Conservation (phyloP, 2,329 filamentous ascomycete genomes). For the Aspergillus tamarii region DNA sequence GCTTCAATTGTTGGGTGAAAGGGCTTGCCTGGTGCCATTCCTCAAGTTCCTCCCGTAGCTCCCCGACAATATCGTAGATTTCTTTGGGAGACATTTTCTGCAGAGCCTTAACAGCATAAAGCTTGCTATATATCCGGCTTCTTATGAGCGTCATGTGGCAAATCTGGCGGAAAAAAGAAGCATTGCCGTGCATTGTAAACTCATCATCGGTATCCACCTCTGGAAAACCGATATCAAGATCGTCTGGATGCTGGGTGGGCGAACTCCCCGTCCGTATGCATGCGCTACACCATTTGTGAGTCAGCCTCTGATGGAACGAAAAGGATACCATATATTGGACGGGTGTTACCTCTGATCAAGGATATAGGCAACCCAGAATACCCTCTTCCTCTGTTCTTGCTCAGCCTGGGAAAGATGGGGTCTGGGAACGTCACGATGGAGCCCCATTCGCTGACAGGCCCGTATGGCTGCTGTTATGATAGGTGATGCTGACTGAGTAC, state of each 20-base stretch:
- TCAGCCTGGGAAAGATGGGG: constrained; percentile 89
- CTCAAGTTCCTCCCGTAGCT: constrained; percentile 81
- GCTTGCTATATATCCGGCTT: constrained; percentile 82
- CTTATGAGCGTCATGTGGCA: constrained; percentile 87
- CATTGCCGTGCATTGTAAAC: constrained; percentile 77
- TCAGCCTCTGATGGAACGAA: neutral
- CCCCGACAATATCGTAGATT: constrained; percentile 84
- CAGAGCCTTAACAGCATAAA: constrained; percentile 86
- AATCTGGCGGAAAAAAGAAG: constrained; percentile 92
- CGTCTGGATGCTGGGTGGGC: constrained; percentile 70
- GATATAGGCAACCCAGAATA: constrained; percentile 75
- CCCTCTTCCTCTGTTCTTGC: constrained; percentile 79
- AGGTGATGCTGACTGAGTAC: constrained; percentile 86
- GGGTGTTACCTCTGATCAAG: constrained; percentile 65
- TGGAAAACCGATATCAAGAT: constrained; percentile 91
- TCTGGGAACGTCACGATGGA: constrained; percentile 84
- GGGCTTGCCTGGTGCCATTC: constrained; percentile 91
- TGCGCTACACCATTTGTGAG: constrained; percentile 48
- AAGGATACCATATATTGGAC: neutral
- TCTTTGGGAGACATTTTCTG: constrained; percentile 80
- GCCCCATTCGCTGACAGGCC: constrained; percentile 84
- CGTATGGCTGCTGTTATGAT: constrained; percentile 86
- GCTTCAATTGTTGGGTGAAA: constrained; percentile 82
- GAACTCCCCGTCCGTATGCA: constrained; percentile 69
- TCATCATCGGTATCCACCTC: constrained; percentile 87